A percentile compares a stretch with the other conserved stretches of the same genome.
These are phyloP conservation scores for Penstemon eatonii DNA, from an alignment of 257 asterid genomes.

Conservation along the genomic window DNA sequence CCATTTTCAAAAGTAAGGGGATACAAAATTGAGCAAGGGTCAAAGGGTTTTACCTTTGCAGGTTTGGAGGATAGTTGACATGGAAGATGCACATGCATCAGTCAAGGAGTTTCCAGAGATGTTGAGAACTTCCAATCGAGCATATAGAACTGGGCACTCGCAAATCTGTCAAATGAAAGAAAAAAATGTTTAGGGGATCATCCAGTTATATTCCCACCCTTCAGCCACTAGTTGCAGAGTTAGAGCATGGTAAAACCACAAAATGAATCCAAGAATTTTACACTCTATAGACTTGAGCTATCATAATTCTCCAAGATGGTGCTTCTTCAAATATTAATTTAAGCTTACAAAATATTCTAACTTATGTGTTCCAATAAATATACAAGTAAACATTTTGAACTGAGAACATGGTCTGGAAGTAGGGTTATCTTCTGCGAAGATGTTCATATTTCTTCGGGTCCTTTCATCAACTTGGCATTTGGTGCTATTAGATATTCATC, in stretches of 20 bases:
- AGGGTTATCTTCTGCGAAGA: neutral
- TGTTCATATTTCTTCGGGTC: neutral
- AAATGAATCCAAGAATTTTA: slow-evolving; percentile 13
- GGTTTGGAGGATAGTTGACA: slow-evolving; percentile 67
- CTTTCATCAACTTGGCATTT: neutral
- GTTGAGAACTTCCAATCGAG: slow-evolving; percentile 87
- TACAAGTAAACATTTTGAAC: neutral
- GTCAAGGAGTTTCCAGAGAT: slow-evolving; percentile 82
- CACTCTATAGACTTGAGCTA: neutral
- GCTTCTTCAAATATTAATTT: neutral
- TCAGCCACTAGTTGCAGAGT: slow-evolving; percentile 5
- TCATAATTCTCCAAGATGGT: neutral
- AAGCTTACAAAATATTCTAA: neutral
- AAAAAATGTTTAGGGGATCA: slow-evolving; percentile 17
- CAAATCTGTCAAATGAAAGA: slow-evolving; percentile 56
- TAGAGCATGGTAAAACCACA: slow-evolving; percentile 1
- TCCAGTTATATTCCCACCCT: slow-evolving; percentile 12
- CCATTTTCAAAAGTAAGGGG: slow-evolving; percentile 11
- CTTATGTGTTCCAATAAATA: slow-evolving; percentile 6
- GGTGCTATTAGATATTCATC: neutral
- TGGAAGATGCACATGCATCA: slow-evolving; percentile 88
- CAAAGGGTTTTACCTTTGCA: slow-evolving; percentile 65
- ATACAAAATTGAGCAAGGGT: slow-evolving; percentile 10
- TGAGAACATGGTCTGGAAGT: neutral
- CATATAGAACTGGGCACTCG: slow-evolving; percentile 69